Evolutionary conservation across 805 yeast species (phyloP).

Genomic region (Komagataella populi): DNA sequence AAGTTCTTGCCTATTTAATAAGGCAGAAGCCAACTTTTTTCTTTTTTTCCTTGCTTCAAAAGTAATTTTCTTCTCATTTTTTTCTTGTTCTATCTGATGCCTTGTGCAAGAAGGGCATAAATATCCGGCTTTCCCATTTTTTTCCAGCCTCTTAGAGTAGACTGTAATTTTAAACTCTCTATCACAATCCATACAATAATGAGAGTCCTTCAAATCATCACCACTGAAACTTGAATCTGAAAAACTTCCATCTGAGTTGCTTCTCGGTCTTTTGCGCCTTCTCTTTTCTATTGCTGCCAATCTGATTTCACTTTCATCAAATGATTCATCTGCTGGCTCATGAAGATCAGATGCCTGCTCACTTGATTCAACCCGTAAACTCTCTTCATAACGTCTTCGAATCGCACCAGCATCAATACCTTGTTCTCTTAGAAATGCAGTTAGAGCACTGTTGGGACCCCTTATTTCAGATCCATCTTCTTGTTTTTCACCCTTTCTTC

Average conservation of each 20-base stretch:
- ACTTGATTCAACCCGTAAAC: slow-evolving; percentile 10
- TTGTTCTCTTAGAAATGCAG: slow-evolving; percentile 77
- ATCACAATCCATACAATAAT: slow-evolving; percentile 48
- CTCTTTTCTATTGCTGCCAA: slow-evolving; percentile 14
- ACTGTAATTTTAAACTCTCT: slow-evolving; percentile 46
- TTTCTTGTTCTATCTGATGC: slow-evolving; percentile 25
- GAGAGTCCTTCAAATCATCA: slow-evolving; percentile 13
- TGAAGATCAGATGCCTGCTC: slow-evolving; percentile 15
- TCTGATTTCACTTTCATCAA: slow-evolving; percentile 6
- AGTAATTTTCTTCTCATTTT: slow-evolving; percentile 35
- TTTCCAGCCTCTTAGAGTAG: slow-evolving; percentile 39
- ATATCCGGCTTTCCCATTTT: slow-evolving; percentile 43
- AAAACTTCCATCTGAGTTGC: slow-evolving; percentile 18
- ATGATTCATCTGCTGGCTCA: slow-evolving; percentile 10
- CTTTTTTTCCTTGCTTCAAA: slow-evolving; percentile 58
- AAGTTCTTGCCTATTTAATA: slow-evolving; percentile 57
- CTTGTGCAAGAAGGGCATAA: slow-evolving; percentile 51
- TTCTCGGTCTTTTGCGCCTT: slow-evolving; percentile 8
- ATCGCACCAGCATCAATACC: slow-evolving; percentile 81
- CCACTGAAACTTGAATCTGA: slow-evolving; percentile 9
- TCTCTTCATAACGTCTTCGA: slow-evolving; percentile 26
- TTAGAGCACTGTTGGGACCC: slow-evolving; percentile 79
- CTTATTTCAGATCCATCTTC: slow-evolving; percentile 11
- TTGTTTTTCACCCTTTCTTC: slow-evolving; percentile 2
- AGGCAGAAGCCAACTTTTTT: slow-evolving; percentile 71